A percentile compares a stretch with the other conserved stretches of the same genome.
phyloP scores from a whole-genome alignment of 2,329 filamentous ascomycete genomes.

The Claviceps pusilla region DNA sequence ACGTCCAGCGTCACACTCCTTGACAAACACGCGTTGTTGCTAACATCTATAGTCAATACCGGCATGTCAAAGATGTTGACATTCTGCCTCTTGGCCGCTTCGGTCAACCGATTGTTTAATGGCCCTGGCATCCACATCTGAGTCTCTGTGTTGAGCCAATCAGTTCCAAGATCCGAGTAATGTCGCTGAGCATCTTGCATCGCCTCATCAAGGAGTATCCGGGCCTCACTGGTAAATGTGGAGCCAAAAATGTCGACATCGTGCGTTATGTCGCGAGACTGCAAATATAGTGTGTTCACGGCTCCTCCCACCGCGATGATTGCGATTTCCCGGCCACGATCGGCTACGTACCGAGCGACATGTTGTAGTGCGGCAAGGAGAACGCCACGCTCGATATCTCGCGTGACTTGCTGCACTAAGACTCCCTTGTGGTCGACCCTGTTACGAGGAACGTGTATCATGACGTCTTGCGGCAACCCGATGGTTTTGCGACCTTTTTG shows the following conservation, averaged over 20 bases:
- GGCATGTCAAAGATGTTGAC: background rate
- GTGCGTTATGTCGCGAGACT: too few relatives aligned
- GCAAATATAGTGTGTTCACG: too few relatives aligned
- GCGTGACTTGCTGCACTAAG: background rate
- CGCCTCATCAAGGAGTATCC: background rate
- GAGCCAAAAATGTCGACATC: too few relatives aligned
- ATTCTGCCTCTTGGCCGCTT: background rate
- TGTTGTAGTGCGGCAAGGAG: too few relatives aligned
- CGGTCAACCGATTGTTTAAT: background rate
- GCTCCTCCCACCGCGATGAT: too few relatives aligned
- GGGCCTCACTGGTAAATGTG: background rate
- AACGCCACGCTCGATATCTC: too few relatives aligned
- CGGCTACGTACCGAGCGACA: too few relatives aligned
- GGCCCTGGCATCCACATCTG: background rate
- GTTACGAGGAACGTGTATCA: background rate
- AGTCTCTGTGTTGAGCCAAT: background rate
- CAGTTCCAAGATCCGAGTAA: background rate
- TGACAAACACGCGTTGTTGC: background rate
- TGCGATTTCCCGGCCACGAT: too few relatives aligned
- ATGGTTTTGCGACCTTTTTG: background rate
- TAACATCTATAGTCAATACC: background rate
- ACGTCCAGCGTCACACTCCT: too few relatives aligned
- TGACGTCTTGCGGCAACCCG: background rate
- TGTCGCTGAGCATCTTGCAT: background rate
- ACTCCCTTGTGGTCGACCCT: background rate